Base-by-base conservation (phyloP, 2,329 filamentous ascomycete species). In the Atkinsonella hypoxylon region DNA sequence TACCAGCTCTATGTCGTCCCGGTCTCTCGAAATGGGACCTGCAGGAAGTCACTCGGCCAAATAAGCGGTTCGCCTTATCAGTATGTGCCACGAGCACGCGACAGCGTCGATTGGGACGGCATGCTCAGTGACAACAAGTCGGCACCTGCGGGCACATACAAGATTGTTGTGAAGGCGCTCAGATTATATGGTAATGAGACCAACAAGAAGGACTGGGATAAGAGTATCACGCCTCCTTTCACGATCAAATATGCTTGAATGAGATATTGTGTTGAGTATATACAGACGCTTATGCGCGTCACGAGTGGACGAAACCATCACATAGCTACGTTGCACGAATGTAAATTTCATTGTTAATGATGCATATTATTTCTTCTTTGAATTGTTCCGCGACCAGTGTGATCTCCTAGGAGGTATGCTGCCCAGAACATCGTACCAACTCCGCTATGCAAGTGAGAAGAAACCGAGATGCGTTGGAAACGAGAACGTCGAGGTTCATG, bases 121-220 rank as follows among this genome's bases (percentile, higher is more conserved):
- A 59, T 59, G 45, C 57, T 76, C 5, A 62, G 61, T 0, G 64
- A 70, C 17, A 71, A 69, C 20, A 61, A 54, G 1, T 72, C 69
- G 46, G 72, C 65, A 5, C 65, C 69, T 6, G 61, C 63, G 6
- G 73, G 72, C 12, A 53, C 55, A 8, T 76, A 76, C 63, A 44
- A 41, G 48, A 34, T 53, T 20, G 26, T 53, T 11, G 41, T 54
- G 10, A 56, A 45, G 18, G 56, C 54, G 10, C 26, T 58, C 18
- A 48, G 56, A 42, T 51, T 55, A n/a, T 49, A 49, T 22, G 56
- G 53, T 22, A 44, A 58, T 22, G 46, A 49, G 18, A 32, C n/a
- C 20, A 10, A 48, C 6, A 47, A 48, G 4, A 51, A 51, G 22
- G 52, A 55, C 20, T 58, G 54, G 54, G 56, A 58, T 32, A 63